Evolutionary conservation across 495 filamentous ascomycete species (phyloP).

Genomic region (Xylaria bambusicola): DNA sequence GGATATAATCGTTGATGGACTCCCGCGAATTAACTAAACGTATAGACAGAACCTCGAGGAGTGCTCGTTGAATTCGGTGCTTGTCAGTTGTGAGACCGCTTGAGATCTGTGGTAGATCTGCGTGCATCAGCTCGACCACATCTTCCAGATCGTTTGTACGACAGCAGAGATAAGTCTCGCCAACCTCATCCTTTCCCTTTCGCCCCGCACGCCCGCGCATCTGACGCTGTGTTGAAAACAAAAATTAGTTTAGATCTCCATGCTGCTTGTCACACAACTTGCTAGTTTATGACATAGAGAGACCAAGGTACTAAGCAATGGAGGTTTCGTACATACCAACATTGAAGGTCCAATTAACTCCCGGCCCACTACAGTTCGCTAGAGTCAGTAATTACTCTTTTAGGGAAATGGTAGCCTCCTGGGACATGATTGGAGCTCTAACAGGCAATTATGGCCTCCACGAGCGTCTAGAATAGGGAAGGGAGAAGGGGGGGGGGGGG

Average conservation of each 20-base stretch:
- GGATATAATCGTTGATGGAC: constrained; percentile 71
- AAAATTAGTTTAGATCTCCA: too few species aligned
- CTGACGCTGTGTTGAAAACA: too few species aligned
- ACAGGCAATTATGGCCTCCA: too few species aligned
- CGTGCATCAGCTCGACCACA: constrained; percentile 69
- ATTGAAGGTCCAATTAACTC: constrained; percentile 73
- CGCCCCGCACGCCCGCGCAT: constrained; percentile 84
- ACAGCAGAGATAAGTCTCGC: constrained; percentile 81
- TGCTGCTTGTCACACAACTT: too few species aligned
- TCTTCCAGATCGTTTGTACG: constrained; percentile 67
- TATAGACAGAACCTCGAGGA: constrained; percentile 75
- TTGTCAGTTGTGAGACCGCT: constrained; percentile 73
- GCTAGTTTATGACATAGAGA: too few species aligned
- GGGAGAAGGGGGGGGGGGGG: too few species aligned
- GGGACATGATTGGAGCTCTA: too few species aligned
- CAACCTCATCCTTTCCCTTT: constrained; percentile 79
- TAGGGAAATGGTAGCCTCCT: too few species aligned
- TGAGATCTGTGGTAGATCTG: constrained; percentile 69
- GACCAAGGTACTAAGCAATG: too few species aligned
- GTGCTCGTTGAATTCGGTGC: constrained; percentile 67
- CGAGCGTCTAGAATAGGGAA: too few species aligned
- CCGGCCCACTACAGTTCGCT: constrained; percentile 79
- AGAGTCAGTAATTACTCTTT: too few species aligned
- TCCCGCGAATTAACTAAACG: constrained; percentile 67
- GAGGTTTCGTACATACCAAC: too few species aligned